Conservation (phyloP, 768 basidiomycete genomes). For the Lactifluus pinguis region DNA sequence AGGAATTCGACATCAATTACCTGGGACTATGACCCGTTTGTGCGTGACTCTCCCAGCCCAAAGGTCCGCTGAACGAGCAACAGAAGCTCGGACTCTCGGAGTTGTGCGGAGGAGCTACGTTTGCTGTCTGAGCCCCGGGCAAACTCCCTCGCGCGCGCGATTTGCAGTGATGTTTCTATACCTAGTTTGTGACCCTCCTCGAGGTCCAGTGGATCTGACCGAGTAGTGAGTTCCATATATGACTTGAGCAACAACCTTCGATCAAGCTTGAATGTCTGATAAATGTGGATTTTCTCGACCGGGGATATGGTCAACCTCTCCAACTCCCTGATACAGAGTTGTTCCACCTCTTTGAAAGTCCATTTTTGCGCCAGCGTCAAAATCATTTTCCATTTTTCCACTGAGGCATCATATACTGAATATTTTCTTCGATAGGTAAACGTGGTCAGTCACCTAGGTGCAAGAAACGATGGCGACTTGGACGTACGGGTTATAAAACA, state of each 20-base stretch:
- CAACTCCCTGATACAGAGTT: conserved; percentile 46
- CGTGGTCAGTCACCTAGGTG: conserved; percentile 24
- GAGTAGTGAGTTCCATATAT: conserved; percentile 45
- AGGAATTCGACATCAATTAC: not conserved
- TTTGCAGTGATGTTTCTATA: conserved; percentile 42
- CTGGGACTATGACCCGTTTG: not conserved
- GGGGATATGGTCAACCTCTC: conserved; percentile 34
- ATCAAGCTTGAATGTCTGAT: conserved; percentile 46
- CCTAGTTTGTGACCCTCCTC: conserved; percentile 49
- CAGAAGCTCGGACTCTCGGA: not conserved
- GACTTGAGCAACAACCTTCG: conserved; percentile 38
- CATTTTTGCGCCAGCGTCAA: conserved; percentile 46
- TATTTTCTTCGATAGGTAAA: conserved; percentile 34
- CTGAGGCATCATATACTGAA: conserved; percentile 41
- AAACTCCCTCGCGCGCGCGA: conserved; percentile 46
- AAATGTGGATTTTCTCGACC: conserved; percentile 46
- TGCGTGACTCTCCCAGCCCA: not conserved
- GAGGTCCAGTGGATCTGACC: conserved; percentile 39
- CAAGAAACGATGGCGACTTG: not conserved
- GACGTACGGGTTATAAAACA: conserved; percentile 29
- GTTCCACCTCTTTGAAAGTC: conserved; percentile 43
- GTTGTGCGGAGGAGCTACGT: not conserved
- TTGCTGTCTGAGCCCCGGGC: not conserved
- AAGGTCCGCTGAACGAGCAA: not conserved
- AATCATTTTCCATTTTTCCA: conserved; percentile 46